Evolutionary conservation across 1,284 basidiomycete species (phyloP).

Genomic region (Sphagnurus paluster): DNA sequence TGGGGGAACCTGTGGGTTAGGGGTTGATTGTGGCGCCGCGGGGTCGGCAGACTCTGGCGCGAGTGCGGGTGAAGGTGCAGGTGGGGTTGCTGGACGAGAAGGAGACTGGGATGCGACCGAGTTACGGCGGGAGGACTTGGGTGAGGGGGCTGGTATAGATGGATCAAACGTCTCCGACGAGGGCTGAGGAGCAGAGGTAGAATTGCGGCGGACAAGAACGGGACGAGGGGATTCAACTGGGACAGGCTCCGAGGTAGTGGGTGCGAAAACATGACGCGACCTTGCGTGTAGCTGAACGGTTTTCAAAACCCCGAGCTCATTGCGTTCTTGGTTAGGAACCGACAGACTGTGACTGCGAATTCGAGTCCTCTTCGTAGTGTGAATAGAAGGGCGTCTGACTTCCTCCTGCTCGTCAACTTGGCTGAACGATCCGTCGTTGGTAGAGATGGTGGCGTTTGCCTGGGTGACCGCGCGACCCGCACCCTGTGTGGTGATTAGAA

Average conservation of each 20-base stretch:
- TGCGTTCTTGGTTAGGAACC: conserved; percentile 38
- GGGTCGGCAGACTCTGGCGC: conserved; percentile 22
- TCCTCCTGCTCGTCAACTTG: conserved; percentile 65
- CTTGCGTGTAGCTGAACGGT: conserved; percentile 62
- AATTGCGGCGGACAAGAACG: conserved; percentile 42
- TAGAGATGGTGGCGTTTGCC: conserved; percentile 52
- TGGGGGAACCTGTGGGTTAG: conserved; percentile 22
- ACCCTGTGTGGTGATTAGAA: too few relatives aligned
- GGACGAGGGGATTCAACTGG: too few relatives aligned
- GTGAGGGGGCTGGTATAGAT: conserved; percentile 18
- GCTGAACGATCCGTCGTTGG: conserved; percentile 44
- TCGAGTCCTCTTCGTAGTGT: conserved; percentile 36
- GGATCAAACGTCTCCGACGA: conserved; percentile 17
- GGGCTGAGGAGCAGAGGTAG: conserved; percentile 32
- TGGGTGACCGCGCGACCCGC: conserved; percentile 69
- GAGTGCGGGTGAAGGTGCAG: neutral
- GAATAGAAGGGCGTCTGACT: conserved; percentile 32
- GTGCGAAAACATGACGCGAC: conserved; percentile 52
- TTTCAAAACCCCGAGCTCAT: conserved; percentile 54
- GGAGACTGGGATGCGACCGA: conserved; percentile 9
- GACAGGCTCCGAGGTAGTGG: conserved; percentile 7
- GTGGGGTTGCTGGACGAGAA: neutral
- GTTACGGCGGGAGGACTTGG: conserved; percentile 10
- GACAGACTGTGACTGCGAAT: conserved; percentile 62
- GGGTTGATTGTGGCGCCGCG: conserved; percentile 32